Evolutionary conservation across 352 stramenopile genomes (phyloP), one percentile per base, ranked within the genome.

Genomic region (Globisporangium takayamanum): DNA sequence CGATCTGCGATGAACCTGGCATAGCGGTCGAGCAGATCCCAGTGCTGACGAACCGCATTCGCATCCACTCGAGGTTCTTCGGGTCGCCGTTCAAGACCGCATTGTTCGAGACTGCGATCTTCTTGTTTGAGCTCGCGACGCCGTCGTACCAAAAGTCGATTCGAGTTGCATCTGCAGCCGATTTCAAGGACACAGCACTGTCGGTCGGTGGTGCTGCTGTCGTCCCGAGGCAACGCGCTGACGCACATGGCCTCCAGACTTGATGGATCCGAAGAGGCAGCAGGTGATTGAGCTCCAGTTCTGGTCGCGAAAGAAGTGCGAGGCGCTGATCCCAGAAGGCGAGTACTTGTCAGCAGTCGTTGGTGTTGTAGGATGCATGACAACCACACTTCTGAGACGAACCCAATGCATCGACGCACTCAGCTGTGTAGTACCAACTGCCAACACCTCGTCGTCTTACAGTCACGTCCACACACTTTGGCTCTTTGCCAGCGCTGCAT

Each of bases 31-130:
- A 68, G 28, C 28, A 33, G 28, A 33, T 33, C 28, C 28, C 28
- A 33, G 28, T 33, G 28, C 28, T 5, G 28, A 33, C 28, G 28
- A 60, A 69, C 39, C 50, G 68, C 26, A 73, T 76, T 20, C 63
- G 52, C 15, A 55, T 76, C 47, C 65, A 74, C 47, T 57, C 69
- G 5, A 46, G 63, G 3, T 33, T 5, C 10, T 74, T 63, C 39
- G 42, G 45, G 5, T 26, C n/a, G 1, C 47, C 56, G 36, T 57
- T 46, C 39, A 37, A 46, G 54, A 48, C 56, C 20, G 22, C 22
- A 22, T 55, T 62, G 0, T 64, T 63, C 28, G 69, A 77, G 25
- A 53, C 55, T 5, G 15, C 49, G 26, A 53, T 65, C 16, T 12
- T 73, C 0, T 3, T 6, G 28, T 33, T 33, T 5, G 57, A 67